These are phyloP conservation scores for Aspergillus steynii DNA, from an alignment of 495 filamentous ascomycete genomes.

Conservation along the genomic window DNA sequence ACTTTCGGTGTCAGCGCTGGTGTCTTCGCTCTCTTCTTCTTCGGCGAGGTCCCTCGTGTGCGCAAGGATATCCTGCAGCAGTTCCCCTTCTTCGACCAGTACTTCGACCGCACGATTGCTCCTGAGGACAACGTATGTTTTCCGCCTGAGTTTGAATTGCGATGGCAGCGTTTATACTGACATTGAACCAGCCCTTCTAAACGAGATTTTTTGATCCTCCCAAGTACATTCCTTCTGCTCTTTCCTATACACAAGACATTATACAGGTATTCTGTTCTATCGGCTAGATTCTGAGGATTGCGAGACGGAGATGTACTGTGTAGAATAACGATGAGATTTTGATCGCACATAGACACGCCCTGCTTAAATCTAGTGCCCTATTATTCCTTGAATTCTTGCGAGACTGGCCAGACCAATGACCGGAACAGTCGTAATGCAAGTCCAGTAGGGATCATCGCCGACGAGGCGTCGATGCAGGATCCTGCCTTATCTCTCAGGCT, in stretches of 20 bases:
- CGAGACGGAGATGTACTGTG: conserved; percentile 23
- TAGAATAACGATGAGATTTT: conserved; percentile 40
- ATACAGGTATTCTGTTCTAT: conserved; percentile 13
- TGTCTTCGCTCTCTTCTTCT: conserved; percentile 68
- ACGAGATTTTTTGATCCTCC: conserved; percentile 17
- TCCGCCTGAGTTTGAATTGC: neutral
- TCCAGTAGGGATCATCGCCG: too few species aligned
- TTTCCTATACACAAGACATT: conserved; percentile 9
- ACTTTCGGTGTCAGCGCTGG: conserved; percentile 62
- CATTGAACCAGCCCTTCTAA: conserved; percentile 42
- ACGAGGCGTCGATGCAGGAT: neutral
- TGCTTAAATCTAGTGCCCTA: neutral
- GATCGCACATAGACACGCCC: conserved; percentile 41
- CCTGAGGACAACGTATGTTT: conserved; percentile 64
- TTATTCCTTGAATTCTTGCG: neutral
- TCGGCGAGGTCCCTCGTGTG: conserved; percentile 69
- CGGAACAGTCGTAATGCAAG: too few species aligned
- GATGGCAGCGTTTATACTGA: conserved; percentile 22
- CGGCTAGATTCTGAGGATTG: conserved; percentile 10
- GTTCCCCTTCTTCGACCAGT: conserved; percentile 59
- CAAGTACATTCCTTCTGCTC: conserved; percentile 15
- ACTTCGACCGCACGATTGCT: conserved; percentile 58
- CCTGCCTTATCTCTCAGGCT: conserved; percentile 8
- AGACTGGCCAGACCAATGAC: too few species aligned
- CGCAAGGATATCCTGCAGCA: conserved; percentile 65